A percentile compares a stretch with the other conserved stretches of the same genome.
Conservation (phyloP, 2,329 filamentous ascomycete genomes). For the Aspergillus terreus region DNA sequence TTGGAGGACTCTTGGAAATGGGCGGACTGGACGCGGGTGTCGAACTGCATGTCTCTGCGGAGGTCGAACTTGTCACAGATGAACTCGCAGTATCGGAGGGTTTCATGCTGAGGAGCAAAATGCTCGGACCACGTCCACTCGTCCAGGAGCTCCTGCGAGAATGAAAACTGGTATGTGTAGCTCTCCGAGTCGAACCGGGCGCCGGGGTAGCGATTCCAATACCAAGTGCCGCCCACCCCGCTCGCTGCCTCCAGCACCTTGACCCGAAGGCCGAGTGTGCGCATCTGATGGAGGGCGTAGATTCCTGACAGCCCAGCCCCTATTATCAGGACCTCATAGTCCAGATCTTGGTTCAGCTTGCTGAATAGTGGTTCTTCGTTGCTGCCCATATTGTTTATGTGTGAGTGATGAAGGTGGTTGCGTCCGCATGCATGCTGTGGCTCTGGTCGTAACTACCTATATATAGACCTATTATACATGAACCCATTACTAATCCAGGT, state of each 20-base stretch:
- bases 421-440: neutral
- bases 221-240: slow-evolving; percentile 45
- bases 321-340: slow-evolving; percentile 17
- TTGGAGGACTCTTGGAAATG: slow-evolving; percentile 27
- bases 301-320: slow-evolving; percentile 26
- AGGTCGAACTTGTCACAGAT: slow-evolving; percentile 33
- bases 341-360: slow-evolving; percentile 7
- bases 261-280: slow-evolving; percentile 29
- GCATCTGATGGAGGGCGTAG: slow-evolving; percentile 40
- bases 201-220: slow-evolving; percentile 46
- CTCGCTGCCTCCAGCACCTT: slow-evolving; percentile 14
- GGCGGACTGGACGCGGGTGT: slow-evolving; percentile 34
- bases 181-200: slow-evolving; percentile 48
- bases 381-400: slow-evolving; percentile 11
- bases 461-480: neutral
- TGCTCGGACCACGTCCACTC: slow-evolving; percentile 35
- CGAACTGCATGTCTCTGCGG: slow-evolving; percentile 38
- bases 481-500: neutral
- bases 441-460: neutral
- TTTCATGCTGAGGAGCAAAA: slow-evolving; percentile 34
- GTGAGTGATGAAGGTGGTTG: neutral
- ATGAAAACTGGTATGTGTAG: slow-evolving; percentile 39
- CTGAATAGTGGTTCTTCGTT: slow-evolving; percentile 8
- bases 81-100: slow-evolving; percentile 31
- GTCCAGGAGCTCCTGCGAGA: slow-evolving; percentile 17